A percentile compares a stretch with the other conserved stretches of the same genome.
Evolutionary conservation across 2,329 filamentous ascomycete species (phyloP).

Genomic region (Cryphonectria nitschkei): DNA sequence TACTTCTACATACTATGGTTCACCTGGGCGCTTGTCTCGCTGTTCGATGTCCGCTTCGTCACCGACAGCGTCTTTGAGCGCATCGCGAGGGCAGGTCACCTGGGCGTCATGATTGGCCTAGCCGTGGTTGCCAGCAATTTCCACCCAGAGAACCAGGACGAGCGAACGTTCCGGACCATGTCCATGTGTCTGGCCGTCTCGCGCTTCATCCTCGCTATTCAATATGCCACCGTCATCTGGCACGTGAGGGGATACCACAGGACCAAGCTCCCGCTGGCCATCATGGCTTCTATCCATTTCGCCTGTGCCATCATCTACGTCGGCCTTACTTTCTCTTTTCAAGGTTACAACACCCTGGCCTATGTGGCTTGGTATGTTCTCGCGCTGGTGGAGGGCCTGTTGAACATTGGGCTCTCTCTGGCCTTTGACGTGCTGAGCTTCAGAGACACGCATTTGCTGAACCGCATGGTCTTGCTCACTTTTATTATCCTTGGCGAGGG

Average conservation of each 20-base stretch:
- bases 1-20: constrained; percentile 62
- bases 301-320: constrained; percentile 42
- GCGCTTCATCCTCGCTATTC: constrained; percentile 53
- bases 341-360: constrained; percentile 39
- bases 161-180: constrained; percentile 45
- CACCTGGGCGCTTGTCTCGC: constrained; percentile 66
- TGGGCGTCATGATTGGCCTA: constrained; percentile 68
- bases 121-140: constrained; percentile 60
- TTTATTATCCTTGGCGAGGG: constrained; percentile 69
- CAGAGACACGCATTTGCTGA: constrained; percentile 64
- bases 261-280: constrained; percentile 8
- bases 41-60: constrained; percentile 69
- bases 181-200: constrained; percentile 55
- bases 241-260: constrained; percentile 38
- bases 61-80: constrained; percentile 66
- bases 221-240: constrained; percentile 54
- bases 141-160: constrained; percentile 43
- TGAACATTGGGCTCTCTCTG: constrained; percentile 57
- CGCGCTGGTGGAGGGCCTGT: constrained; percentile 54
- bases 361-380: constrained; percentile 58
- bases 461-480: constrained; percentile 65
- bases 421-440: constrained; percentile 62
- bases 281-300: constrained; percentile 38
- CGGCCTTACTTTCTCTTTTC: constrained; percentile 47
- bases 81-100: constrained; percentile 59